Percentiles rank a stretch among this genome's conserved stretches.
phyloP scores from a whole-genome alignment of 2,329 filamentous ascomycete genomes.

The Elsinoe batatas region DNA sequence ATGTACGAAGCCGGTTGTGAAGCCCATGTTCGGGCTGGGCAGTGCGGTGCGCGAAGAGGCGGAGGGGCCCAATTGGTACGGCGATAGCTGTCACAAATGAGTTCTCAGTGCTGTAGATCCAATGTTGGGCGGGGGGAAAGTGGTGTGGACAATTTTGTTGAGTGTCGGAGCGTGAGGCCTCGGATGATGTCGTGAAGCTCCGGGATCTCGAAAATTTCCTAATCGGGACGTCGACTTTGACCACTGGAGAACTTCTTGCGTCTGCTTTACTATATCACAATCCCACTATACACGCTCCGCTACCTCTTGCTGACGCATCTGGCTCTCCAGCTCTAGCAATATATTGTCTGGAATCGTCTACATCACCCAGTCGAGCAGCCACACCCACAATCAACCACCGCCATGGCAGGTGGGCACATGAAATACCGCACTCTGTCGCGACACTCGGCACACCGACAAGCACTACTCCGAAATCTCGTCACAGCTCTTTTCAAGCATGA shows the following conservation, averaged over 20 bases:
- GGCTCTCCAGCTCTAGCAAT: too few species aligned
- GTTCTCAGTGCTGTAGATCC: neutral
- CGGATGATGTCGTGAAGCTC: slow-evolving; percentile 6
- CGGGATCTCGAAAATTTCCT: slow-evolving; percentile 11
- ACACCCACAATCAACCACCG: slow-evolving; percentile 15
- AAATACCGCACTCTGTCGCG: slow-evolving; percentile 87
- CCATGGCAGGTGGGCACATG: slow-evolving; percentile 75
- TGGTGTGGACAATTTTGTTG: neutral
- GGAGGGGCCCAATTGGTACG: neutral
- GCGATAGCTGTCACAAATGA: neutral
- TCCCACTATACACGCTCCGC: too few species aligned
- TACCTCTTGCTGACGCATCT: too few species aligned
- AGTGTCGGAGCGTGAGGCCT: neutral
- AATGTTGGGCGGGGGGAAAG: neutral
- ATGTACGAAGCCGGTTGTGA: slow-evolving; percentile 42
- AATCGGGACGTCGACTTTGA: slow-evolving; percentile 4
- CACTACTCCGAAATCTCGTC: slow-evolving; percentile 88
- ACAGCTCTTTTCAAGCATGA: slow-evolving; percentile 91
- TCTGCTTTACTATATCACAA: neutral
- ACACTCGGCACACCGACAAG: slow-evolving; percentile 76
- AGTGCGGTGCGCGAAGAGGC: neutral
- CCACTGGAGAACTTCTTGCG: neutral
- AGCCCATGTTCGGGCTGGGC: slow-evolving; percentile 33
- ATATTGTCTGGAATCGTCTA: neutral
- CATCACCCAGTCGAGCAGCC: neutral